Evolutionary conservation across 768 basidiomycete species (phyloP).

Genomic region (Podaxis pistillaris): DNA sequence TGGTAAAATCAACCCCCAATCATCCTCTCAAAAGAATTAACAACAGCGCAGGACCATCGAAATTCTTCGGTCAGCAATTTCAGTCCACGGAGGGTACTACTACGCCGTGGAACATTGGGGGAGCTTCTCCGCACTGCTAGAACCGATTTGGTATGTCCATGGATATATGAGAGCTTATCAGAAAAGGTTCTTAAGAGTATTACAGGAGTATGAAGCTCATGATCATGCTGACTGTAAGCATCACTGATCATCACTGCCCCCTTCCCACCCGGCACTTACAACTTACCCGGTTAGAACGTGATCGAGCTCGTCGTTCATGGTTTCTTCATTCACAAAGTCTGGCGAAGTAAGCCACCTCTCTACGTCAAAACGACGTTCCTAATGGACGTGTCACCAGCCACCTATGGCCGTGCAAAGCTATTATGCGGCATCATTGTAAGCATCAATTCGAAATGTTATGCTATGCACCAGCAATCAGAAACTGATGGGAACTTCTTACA

Average conservation of each 20-base stretch:
- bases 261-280: not conserved
- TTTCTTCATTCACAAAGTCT: slow-evolving; percentile 13
- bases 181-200: not conserved
- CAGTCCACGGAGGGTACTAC: slow-evolving; percentile 11
- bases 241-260: not conserved
- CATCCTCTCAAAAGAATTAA: not conserved
- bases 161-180: not conserved
- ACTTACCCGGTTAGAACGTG: not conserved
- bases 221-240: slow-evolving; percentile 11
- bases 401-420: not conserved
- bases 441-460: not conserved
- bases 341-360: not conserved
- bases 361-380: not conserved
- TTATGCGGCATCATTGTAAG: slow-evolving; percentile 6
- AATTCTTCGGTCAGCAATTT: slow-evolving; percentile 7
- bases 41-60: not conserved
- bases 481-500: not conserved
- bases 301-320: slow-evolving; percentile 10
- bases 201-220: slow-evolving; percentile 13
- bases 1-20: not conserved
- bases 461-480: not conserved
- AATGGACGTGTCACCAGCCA: not conserved
- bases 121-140: not conserved
- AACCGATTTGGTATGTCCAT: slow-evolving; percentile 2
- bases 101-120: slow-evolving; percentile 14